These are phyloP conservation scores for Pelagophyceae sp. DNA, from an alignment of 352 stramenopile species.

Conservation along the genomic window DNA sequence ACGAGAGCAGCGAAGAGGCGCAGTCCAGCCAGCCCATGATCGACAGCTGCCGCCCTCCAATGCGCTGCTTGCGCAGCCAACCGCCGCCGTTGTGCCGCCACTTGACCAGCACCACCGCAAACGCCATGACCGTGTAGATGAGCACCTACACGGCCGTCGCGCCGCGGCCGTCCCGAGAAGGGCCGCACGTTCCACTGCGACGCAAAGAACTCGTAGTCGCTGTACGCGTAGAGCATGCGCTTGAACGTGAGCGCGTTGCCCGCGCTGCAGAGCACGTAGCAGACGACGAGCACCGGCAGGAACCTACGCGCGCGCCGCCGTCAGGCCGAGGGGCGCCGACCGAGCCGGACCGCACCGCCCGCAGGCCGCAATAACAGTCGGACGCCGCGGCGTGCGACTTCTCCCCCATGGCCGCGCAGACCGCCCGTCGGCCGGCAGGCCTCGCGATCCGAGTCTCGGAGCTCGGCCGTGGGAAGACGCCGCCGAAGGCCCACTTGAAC, in stretches of 20 bases:
- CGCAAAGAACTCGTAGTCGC: slow-evolving; percentile 24
- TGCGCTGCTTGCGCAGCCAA: background rate
- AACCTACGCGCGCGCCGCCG: no score
- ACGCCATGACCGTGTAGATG: slow-evolving; percentile 19
- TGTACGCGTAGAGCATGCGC: slow-evolving; percentile 23
- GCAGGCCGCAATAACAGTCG: no score
- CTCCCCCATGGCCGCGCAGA: no score
- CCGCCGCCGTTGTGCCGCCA: background rate
- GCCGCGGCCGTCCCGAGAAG: no score
- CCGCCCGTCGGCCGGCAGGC: no score
- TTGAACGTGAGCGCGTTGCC: slow-evolving; percentile 24
- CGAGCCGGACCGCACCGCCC: no score
- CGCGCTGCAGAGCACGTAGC: background rate
- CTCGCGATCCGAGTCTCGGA: no score
- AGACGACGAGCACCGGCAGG: background rate
- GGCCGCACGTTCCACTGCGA: slow-evolving; percentile 25
- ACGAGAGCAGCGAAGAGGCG: slow-evolving; percentile 17
- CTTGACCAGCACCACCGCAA: slow-evolving; percentile 15
- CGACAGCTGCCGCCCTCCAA: background rate
- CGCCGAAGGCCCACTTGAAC: no score
- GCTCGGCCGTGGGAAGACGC: no score
- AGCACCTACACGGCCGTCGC: no score
- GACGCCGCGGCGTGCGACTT: no score
- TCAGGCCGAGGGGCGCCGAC: no score
- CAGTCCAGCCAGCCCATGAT: slow-evolving; percentile 29